A percentile compares a stretch with the other conserved stretches of the same genome.
Conservation (phyloP, 2,329 filamentous ascomycete genomes). For the Scedosporium minutisporum region DNA sequence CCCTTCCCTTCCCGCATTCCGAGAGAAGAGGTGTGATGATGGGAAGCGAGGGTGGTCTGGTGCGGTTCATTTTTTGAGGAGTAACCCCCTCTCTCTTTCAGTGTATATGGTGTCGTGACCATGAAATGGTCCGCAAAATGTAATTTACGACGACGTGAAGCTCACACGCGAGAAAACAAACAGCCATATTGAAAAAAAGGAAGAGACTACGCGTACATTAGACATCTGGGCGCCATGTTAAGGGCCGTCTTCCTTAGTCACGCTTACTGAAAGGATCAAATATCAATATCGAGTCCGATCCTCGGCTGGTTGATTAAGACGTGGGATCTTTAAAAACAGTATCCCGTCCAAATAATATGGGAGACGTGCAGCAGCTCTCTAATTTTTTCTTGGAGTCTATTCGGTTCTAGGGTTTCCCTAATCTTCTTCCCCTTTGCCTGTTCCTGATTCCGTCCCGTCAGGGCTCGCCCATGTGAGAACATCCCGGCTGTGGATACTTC, state of each 20-base stretch:
- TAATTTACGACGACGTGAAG: neutral
- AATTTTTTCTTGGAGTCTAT: neutral
- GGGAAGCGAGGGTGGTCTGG: no score
- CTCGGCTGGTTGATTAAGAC: neutral
- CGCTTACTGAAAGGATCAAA: neutral
- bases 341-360: neutral
- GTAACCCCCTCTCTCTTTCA: no score
- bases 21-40: no score
- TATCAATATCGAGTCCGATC: neutral
- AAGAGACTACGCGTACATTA: neutral
- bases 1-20: neutral
- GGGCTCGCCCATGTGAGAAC: neutral
- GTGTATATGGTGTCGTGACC: no score
- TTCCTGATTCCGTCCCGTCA: neutral
- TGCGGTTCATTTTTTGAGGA: no score
- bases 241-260: neutral
- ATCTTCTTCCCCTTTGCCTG: neutral
- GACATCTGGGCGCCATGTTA: neutral
- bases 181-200: neutral
- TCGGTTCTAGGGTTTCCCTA: neutral
- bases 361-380: neutral
- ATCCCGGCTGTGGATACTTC: neutral
- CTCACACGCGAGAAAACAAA: neutral
- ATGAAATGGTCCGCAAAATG: no score
- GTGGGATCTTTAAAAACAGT: neutral